phyloP scores from a whole-genome alignment of 306 rosid species.

The Sophora flavescens region DNA sequence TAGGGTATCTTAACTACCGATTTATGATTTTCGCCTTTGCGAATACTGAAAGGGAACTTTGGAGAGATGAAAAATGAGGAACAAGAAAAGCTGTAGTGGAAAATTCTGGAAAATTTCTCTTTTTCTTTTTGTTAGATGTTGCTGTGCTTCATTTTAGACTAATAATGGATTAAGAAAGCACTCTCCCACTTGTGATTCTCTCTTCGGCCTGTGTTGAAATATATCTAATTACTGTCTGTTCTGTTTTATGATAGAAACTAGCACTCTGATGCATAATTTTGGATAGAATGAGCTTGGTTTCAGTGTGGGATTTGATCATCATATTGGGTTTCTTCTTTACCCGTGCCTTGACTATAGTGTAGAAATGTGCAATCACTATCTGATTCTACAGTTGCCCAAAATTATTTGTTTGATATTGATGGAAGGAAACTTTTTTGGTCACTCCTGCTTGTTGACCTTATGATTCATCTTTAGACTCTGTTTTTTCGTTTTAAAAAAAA shows the following conservation, averaged over 20 bases:
- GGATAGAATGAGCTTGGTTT: slow-evolving; percentile 13
- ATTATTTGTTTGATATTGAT: slow-evolving; percentile 4
- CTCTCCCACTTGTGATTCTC: neutral
- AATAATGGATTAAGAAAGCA: neutral
- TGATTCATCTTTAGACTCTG: slow-evolving; percentile 3
- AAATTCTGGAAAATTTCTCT: neutral
- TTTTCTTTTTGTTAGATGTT: neutral
- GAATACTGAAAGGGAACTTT: neutral
- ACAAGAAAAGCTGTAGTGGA: neutral
- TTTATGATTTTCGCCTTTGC: slow-evolving; percentile 9
- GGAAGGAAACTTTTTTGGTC: slow-evolving; percentile 37
- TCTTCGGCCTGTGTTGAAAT: no score
- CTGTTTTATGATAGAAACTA: slow-evolving; percentile 28
- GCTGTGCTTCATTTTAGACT: slow-evolving; percentile 25
- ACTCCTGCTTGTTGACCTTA: slow-evolving; percentile 23
- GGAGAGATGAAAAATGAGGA: slow-evolving; percentile 18
- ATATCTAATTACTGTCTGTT: neutral
- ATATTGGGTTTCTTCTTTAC: slow-evolving; percentile 22
- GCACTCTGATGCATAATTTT: slow-evolving; percentile 11
- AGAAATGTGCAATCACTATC: slow-evolving; percentile 1
- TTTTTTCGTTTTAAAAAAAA: neutral
- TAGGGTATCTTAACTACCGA: slow-evolving; percentile 2
- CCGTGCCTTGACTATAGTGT: slow-evolving; percentile 11
- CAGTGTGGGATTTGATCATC: neutral
- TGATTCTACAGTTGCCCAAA: neutral